phyloP scores from a whole-genome alignment of 257 asterid genomes.

The Plectranthus barbatus region DNA sequence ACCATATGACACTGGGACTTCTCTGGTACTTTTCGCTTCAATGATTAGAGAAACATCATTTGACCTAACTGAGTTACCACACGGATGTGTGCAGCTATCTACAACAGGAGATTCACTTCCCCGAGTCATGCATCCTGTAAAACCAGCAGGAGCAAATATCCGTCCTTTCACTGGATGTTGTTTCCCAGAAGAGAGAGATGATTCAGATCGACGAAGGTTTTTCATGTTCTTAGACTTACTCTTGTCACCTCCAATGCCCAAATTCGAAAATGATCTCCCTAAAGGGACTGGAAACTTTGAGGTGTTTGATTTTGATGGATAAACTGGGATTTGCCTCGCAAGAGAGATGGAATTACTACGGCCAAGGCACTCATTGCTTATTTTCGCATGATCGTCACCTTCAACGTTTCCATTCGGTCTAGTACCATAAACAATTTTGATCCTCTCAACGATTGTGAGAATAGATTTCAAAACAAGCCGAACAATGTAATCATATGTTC shows the following conservation, averaged over 20 bases:
- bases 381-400: slow-evolving; percentile 15
- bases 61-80: slow-evolving; percentile 27
- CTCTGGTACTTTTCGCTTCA: slow-evolving; percentile 5
- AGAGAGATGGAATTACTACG: slow-evolving; percentile 50
- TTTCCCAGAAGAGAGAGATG: slow-evolving; percentile 33
- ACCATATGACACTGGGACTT: slow-evolving; percentile 8
- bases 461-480: slow-evolving; percentile 61
- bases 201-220: slow-evolving; percentile 28
- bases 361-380: slow-evolving; percentile 26
- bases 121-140: slow-evolving; percentile 67
- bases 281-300: slow-evolving; percentile 31
- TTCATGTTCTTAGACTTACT: slow-evolving; percentile 33
- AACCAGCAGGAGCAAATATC: slow-evolving; percentile 43
- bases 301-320: slow-evolving; percentile 32
- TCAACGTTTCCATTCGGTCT: slow-evolving; percentile 25
- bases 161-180: slow-evolving; percentile 28
- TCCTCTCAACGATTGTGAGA: slow-evolving; percentile 53
- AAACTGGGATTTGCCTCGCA: slow-evolving; percentile 30
- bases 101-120: slow-evolving; percentile 55
- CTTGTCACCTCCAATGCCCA: slow-evolving; percentile 44
- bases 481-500: slow-evolving; percentile 57
- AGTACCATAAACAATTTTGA: slow-evolving; percentile 36
- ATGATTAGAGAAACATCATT: slow-evolving; percentile 12
- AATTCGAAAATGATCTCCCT: slow-evolving; percentile 70
- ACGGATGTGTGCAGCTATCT: slow-evolving; percentile 40